Percentiles rank a stretch among this genome's conserved stretches.
Conservation (phyloP, 352 stramenopile species). For the Globisporangium sylvaticum region DNA sequence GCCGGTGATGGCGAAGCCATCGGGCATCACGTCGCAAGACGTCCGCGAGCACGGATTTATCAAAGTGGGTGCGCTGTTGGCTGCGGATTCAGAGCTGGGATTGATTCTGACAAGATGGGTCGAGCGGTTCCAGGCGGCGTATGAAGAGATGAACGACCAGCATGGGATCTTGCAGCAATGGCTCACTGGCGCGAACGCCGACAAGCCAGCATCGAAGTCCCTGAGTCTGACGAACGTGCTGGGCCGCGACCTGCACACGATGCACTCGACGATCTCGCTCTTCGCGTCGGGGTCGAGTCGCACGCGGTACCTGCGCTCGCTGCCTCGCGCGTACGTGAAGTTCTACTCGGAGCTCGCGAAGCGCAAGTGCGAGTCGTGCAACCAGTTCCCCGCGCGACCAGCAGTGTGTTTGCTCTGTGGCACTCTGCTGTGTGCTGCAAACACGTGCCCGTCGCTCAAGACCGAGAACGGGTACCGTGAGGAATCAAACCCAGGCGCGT, state of each 20-base stretch:
- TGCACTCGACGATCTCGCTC: constrained; percentile 74
- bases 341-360: constrained; percentile 85
- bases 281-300: constrained; percentile 60
- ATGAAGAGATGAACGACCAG: constrained; percentile 76
- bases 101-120: constrained; percentile 57
- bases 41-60: constrained; percentile 49
- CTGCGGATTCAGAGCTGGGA: constrained; percentile 20
- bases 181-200: constrained; percentile 61
- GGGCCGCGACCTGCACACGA: constrained; percentile 67
- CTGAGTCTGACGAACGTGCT: constrained; percentile 41
- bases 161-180: constrained; percentile 69
- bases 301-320: constrained; percentile 62
- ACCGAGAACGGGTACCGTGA: constrained; percentile 71
- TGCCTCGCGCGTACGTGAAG: constrained; percentile 77
- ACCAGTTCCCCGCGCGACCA: constrained; percentile 76
- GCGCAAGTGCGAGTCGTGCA: constrained; percentile 65
- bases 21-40: constrained; percentile 53
- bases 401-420: constrained; percentile 85
- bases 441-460: constrained; percentile 74
- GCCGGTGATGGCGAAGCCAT: constrained; percentile 35
- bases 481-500: constrained; percentile 78
- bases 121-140: constrained; percentile 60
- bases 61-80: constrained; percentile 22
- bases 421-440: constrained; percentile 74
- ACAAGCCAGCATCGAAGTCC: constrained; percentile 19